Evolutionary conservation across 768 basidiomycete species (phyloP), one percentile per base, ranked within the genome.

Genomic region (Strobilomyces confusus): DNA sequence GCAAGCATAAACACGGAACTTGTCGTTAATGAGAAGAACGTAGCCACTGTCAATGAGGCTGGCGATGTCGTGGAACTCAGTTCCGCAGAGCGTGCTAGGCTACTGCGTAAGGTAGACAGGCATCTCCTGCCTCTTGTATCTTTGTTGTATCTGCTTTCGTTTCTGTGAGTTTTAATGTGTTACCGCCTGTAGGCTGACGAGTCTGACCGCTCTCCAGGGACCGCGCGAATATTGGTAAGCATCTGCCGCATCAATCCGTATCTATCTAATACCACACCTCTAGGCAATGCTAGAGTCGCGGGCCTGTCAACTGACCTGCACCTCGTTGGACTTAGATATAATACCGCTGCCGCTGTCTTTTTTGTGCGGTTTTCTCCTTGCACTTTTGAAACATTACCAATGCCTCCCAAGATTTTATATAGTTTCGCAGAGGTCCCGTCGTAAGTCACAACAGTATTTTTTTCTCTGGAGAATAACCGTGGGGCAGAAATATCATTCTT

Each of bases 51-150:
- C 12, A 20, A 44, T 7, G 32, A 13, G 19, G 23, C 30, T 13
- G 36, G 1, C 13, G 46, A 48, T 46, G 29, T 29, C 9, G 20
- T 47, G 36, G 59, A 61, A 26, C 36, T 64, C 38, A 46, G 30
- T 20, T 54, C 57, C 22, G 23, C 44, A 30, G 64, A 69, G 44
- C 68, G 64, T 25, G 55, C 62, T 2, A 67, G 58, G 52, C 44
- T 69, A 9, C 55, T 78, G 42, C 67, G 75, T 23, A 79, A 78
- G 58, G 57, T 79, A 29, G 77, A 79, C 56, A 62, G 65, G 54
- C 75, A 78, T 54, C 57, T 79, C 22, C 57, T 79, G 44, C 76
- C 77, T 8, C 68, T 78, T 44, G 70, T 78, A 34, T 76, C 75
- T 6, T 51, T 77, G 34, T 60, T 79, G 12, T 78, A 77, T 52